These are phyloP conservation scores for Apiosordaria backusii DNA, from an alignment of 495 filamentous ascomycete species.

Conservation along the genomic window DNA sequence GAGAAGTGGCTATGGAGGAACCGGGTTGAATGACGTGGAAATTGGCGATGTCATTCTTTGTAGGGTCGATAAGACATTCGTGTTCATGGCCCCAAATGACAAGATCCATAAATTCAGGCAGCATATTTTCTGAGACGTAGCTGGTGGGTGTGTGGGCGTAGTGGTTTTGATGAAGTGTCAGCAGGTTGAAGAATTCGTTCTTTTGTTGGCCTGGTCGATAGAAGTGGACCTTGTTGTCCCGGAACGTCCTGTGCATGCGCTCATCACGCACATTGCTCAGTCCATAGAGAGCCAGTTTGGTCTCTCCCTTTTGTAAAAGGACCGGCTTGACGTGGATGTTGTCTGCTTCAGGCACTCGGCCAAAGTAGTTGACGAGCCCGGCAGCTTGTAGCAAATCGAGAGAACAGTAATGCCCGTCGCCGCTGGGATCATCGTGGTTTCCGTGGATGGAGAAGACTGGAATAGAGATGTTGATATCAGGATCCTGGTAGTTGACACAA, in stretches of 20 bases:
- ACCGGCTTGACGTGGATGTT: conserved; percentile 89
- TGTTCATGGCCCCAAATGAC: conserved; percentile 98
- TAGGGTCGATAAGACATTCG: conserved; percentile 86
- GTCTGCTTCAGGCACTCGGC: conserved; percentile 83
- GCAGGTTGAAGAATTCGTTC: conserved; percentile 93
- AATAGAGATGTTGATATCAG: conserved; percentile 96
- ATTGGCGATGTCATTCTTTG: conserved; percentile 74
- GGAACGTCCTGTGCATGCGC: conserved; percentile 85
- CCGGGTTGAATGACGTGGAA: conserved; percentile 98
- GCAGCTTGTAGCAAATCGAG: conserved; percentile 89
- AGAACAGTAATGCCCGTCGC: conserved; percentile 84
- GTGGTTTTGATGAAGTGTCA: conserved; percentile 96
- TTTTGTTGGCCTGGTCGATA: conserved; percentile 80
- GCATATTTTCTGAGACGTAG: conserved; percentile 90
- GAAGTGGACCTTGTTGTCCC: conserved; percentile 91
- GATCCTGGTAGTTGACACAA: conserved; percentile 95
- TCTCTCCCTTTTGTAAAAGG: conserved; percentile 86
- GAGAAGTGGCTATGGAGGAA: conserved; percentile 90
- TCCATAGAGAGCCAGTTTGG: conserved; percentile 92
- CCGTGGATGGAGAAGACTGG: conserved; percentile 98
- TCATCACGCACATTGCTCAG: conserved; percentile 97
- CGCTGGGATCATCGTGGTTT: conserved; percentile 96
- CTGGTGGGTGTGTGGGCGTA: conserved; percentile 83
- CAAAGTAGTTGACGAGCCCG: conserved; percentile 93
- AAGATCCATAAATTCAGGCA: conserved; percentile 87